Conservation (phyloP, 345 rosid genomes). For the Linum tenue region DNA sequence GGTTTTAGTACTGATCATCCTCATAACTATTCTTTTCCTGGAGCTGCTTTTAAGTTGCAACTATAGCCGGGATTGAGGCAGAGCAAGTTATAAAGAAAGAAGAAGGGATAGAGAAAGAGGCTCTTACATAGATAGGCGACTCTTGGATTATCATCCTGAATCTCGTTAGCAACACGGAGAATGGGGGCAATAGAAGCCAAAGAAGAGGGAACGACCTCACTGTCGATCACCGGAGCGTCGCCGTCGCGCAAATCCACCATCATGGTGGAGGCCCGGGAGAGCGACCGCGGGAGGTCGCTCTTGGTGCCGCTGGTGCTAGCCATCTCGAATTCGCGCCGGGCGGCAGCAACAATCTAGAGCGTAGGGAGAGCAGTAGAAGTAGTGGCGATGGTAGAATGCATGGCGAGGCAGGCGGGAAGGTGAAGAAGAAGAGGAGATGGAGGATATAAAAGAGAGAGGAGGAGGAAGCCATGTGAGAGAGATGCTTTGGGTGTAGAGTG, state of each 20-base stretch:
- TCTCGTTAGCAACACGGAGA: constrained; percentile 92
- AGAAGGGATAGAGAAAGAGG: neutral
- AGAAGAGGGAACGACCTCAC: constrained; percentile 91
- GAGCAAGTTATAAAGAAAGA: neutral
- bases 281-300: constrained; percentile 29
- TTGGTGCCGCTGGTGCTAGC: constrained; percentile 76
- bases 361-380: neutral
- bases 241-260: constrained; percentile 39
- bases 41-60: too few relatives aligned
- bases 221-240: constrained; percentile 44
- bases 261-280: constrained; percentile 42
- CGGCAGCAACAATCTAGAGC: constrained; percentile 1
- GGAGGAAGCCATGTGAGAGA: constrained; percentile 2
- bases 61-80: too few relatives aligned
- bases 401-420: neutral
- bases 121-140: constrained; percentile 83
- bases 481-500: constrained; percentile 59
- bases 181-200: constrained; percentile 52
- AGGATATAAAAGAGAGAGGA: constrained; percentile 9
- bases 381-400: neutral
- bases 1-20: neutral
- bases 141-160: constrained; percentile 54
- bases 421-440: neutral
- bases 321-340: constrained; percentile 23
- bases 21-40: neutral